Conservation (phyloP, 345 rosid genomes). For the Eucalyptus regnans region DNA sequence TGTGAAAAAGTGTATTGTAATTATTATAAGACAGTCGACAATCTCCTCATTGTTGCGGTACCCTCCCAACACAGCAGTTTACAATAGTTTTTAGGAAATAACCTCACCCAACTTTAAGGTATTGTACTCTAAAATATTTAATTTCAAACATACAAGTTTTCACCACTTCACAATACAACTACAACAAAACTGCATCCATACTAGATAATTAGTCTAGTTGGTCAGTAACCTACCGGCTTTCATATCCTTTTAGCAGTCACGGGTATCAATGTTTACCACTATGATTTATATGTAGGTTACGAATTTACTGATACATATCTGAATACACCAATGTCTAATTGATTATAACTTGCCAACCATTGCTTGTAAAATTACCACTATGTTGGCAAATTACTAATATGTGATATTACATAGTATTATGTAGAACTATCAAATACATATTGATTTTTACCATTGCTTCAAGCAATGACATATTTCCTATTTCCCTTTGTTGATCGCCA, state of each 20-base stretch:
- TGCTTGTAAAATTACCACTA: neutral
- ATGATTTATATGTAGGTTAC: neutral
- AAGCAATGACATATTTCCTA: neutral
- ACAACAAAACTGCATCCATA: too few species aligned
- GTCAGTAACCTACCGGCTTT: too few species aligned
- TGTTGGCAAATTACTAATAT: neutral
- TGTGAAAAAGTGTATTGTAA: neutral
- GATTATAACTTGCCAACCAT: neutral
- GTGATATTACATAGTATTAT: accelerated
- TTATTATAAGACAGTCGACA: too few species aligned
- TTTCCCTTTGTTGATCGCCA: accelerated
- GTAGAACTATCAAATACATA: neutral
- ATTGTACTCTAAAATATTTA: too few species aligned
- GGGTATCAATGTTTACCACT: neutral
- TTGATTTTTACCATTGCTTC: neutral
- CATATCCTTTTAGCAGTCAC: too few species aligned
- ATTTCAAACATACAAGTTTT: neutral
- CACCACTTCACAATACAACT: neutral
- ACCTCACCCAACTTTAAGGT: too few species aligned
- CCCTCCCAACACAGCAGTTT: too few species aligned
- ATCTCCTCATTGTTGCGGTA: too few species aligned
- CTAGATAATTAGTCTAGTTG: too few species aligned
- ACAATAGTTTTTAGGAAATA: too few species aligned
- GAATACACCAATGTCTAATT: neutral
- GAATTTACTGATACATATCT: neutral